phyloP scores from a whole-genome alignment of 192 early-diverging fungal genomes.

The Backusella sp. region DNA sequence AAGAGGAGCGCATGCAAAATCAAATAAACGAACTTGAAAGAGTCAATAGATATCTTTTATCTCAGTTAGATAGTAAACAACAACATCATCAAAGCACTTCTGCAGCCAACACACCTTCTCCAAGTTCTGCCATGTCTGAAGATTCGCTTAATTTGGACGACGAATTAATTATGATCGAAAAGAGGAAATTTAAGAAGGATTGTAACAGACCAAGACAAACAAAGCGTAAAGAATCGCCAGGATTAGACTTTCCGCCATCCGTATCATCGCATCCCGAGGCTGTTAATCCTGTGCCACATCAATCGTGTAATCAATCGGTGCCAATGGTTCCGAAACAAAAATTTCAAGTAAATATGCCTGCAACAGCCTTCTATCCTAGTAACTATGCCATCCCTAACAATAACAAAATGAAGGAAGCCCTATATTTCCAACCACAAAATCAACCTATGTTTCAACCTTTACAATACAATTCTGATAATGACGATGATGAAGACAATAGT shows the following conservation, averaged over 20 bases:
- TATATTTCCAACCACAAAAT: background rate
- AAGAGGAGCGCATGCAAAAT: conserved; percentile 25
- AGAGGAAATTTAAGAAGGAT: background rate
- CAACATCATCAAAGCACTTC: background rate
- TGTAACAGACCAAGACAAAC: background rate
- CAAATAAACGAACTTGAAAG: conserved; percentile 23
- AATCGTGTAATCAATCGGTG: conserved; percentile 5
- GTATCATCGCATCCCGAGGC: background rate
- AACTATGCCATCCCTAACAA: background rate
- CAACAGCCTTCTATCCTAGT: background rate
- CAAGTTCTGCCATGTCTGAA: conserved; percentile 1
- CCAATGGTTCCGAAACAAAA: conserved; percentile 1
- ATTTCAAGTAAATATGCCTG: background rate
- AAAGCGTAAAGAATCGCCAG: background rate
- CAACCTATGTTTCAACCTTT: background rate
- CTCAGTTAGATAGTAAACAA: conserved; percentile 8
- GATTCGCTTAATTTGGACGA: background rate
- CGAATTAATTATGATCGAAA: background rate
- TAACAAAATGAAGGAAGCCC: background rate
- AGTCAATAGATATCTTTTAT: conserved; percentile 11
- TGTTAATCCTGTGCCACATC: background rate
- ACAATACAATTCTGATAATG: background rate
- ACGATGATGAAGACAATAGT: conserved; percentile 13
- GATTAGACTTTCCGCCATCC: background rate
- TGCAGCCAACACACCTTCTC: background rate